Base-by-base conservation (phyloP, 176 grass and related monocot genomes). In the Themeda triandra region DNA sequence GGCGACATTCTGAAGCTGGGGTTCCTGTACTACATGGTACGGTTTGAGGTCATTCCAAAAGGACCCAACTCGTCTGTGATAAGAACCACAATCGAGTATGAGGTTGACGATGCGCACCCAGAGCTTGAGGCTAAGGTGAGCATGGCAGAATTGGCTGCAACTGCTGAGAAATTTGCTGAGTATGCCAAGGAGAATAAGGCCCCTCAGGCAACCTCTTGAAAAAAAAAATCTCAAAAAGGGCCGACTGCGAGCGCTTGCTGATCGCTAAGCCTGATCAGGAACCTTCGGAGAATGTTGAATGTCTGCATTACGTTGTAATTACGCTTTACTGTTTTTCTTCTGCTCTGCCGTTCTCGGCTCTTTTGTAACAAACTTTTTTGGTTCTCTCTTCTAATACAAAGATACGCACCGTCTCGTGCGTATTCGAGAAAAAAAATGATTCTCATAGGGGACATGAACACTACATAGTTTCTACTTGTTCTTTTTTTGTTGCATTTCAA, bases 61-160 rank as follows among this genome's bases (percentile, higher is more conserved):
- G 83, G 66, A 1, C 10, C 63, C 64, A 6, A 21, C 24, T 36
- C 78, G 36, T 90, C 63, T 0, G 71, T 72, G 25, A 70, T 72
- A 42, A 86, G 72, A 33, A 77, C 88, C 3, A 72, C 88, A 0
- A 14, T 86, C 27, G 64, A 82, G 71, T 90, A 90, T 8, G 88
- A 86, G 33, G 25, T 86, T 8, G 83, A 77, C 10, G 72, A 90
- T 8, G 78, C 6, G 18, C 17, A 58, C 19, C 33, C 71, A 0
- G 24, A 77, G 48, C 70, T 81, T 70, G 64, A 80, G 25, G 58
- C 53, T 8, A 63, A 76, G 78, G 78, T 82, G 13, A 78, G 53
- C 24, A 86, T 65, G 1, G 54, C 63, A 11, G 19, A 14, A 45
- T 23, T 90, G 41, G 83, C 83, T 82, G 73, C 41, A 12, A 66